phyloP scores from a whole-genome alignment of 805 yeast genomes.

The Saturnispora hagleri region DNA sequence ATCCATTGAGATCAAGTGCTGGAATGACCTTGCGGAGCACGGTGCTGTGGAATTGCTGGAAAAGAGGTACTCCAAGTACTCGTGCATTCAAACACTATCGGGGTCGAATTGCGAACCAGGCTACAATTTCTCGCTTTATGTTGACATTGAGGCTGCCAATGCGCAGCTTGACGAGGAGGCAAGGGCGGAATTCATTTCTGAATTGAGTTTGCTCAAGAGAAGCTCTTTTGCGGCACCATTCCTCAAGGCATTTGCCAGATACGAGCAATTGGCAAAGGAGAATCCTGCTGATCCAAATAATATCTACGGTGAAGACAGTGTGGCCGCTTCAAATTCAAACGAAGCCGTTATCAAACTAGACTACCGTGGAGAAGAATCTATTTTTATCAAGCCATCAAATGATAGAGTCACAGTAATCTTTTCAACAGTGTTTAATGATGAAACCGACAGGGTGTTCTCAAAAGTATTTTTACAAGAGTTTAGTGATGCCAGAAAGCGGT shows the following conservation, averaged over 20 bases:
- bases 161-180: slow-evolving; percentile 34
- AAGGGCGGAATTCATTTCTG: slow-evolving; percentile 43
- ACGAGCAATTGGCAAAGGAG: slow-evolving; percentile 50
- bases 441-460: slow-evolving; percentile 87
- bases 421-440: slow-evolving; percentile 91
- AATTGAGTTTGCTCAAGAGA: slow-evolving; percentile 71
- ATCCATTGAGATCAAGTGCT: slow-evolving; percentile 68
- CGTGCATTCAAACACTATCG: slow-evolving; percentile 27
- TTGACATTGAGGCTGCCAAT: slow-evolving; percentile 38
- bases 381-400: slow-evolving; percentile 82
- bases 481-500: slow-evolving; percentile 90
- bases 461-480: slow-evolving; percentile 88
- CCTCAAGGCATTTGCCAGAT: slow-evolving; percentile 73
- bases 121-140: slow-evolving; percentile 66
- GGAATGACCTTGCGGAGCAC: slow-evolving; percentile 59
- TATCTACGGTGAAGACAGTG: slow-evolving; percentile 32
- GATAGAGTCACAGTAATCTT: slow-evolving; percentile 96
- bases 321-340: slow-evolving; percentile 28
- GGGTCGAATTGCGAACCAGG: slow-evolving; percentile 53
- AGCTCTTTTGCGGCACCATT: slow-evolving; percentile 90
- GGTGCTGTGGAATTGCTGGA: slow-evolving; percentile 51
- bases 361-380: slow-evolving; percentile 90
- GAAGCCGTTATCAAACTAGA: slow-evolving; percentile 60
- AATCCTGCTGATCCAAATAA: slow-evolving; percentile 32
- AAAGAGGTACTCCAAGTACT: slow-evolving; percentile 38